Percentiles rank a stretch among this genome's conserved stretches.
phyloP scores from a whole-genome alignment of 225 moss, liverwort and hornwort species.

The Straminergon stramineum region DNA sequence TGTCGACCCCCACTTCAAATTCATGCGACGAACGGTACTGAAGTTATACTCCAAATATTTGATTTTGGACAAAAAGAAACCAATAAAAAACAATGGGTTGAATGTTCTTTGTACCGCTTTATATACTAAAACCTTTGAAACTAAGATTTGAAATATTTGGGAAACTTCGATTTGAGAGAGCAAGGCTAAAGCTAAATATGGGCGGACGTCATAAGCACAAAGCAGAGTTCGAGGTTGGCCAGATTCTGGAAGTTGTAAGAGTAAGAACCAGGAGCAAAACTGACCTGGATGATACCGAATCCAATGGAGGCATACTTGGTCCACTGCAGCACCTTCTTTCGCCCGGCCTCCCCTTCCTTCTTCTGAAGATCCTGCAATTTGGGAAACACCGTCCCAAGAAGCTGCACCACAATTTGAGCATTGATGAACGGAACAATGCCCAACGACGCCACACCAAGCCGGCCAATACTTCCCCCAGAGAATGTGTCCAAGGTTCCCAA shows the following conservation, averaged over 20 bases:
- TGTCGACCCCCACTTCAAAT: neutral
- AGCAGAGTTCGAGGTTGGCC: neutral
- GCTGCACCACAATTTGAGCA: conserved; percentile 89
- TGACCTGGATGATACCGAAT: conserved; percentile 76
- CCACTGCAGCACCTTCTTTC: conserved; percentile 77
- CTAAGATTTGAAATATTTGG: neutral
- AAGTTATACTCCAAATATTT: neutral
- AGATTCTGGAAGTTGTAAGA: neutral
- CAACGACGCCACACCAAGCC: conserved; percentile 68
- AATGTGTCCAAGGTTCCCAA: conserved; percentile 84
- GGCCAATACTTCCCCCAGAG: conserved; percentile 92
- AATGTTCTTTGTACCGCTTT: too few relatives aligned
- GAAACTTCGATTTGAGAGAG: neutral
- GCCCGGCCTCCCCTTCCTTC: conserved; percentile 90
- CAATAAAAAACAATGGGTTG: neutral
- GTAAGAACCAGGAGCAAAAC: neutral
- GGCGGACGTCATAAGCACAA: neutral
- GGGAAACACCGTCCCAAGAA: conserved; percentile 76
- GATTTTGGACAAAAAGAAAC: neutral
- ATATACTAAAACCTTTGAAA: neutral
- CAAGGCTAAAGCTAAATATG: neutral
- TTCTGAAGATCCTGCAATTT: conserved; percentile 91
- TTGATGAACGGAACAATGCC: conserved; percentile 98
- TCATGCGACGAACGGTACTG: neutral
- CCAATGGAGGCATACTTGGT: conserved; percentile 77